Evolutionary conservation across 306 rosid species (phyloP).

Genomic region (Dryas alaskensis): DNA sequence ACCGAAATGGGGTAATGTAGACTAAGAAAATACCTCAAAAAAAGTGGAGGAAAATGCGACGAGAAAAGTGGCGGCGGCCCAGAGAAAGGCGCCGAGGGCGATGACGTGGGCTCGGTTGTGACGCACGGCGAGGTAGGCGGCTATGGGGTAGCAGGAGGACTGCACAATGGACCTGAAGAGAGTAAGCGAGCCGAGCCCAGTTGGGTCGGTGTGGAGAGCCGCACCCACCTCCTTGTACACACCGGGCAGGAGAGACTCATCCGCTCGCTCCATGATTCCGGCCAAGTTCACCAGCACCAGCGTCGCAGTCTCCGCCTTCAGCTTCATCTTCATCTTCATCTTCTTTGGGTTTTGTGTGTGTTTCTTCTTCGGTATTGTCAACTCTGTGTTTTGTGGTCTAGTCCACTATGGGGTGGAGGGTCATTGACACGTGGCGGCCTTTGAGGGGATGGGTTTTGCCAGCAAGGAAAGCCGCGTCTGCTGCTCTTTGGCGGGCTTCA

Average conservation of each 20-base stretch:
- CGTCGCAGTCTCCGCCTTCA: slow-evolving; percentile 68
- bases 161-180: slow-evolving; percentile 80
- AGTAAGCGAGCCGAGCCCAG: slow-evolving; percentile 78
- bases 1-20: too few relatives aligned
- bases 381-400: background rate
- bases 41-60: slow-evolving; percentile 85
- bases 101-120: slow-evolving; percentile 87
- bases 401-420: background rate
- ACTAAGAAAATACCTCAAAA: slow-evolving; percentile 47
- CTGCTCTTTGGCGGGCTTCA: slow-evolving; percentile 8
- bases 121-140: slow-evolving; percentile 68
- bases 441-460: slow-evolving; percentile 5
- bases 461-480: background rate
- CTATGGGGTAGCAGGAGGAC: slow-evolving; percentile 71
- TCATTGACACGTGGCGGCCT: slow-evolving; percentile 11
- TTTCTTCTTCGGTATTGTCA: background rate
- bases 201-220: slow-evolving; percentile 86
- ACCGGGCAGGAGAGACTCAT: slow-evolving; percentile 75
- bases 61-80: slow-evolving; percentile 91
- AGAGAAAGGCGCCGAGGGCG: slow-evolving; percentile 82
- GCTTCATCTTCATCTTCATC: background rate
- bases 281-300: slow-evolving; percentile 82
- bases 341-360: background rate
- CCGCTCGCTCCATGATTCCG: slow-evolving; percentile 89
- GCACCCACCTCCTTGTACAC: slow-evolving; percentile 88